These are phyloP conservation scores for Erythrobasidium hasegawianum DNA, from an alignment of 1,284 basidiomycete genomes.

Conservation along the genomic window DNA sequence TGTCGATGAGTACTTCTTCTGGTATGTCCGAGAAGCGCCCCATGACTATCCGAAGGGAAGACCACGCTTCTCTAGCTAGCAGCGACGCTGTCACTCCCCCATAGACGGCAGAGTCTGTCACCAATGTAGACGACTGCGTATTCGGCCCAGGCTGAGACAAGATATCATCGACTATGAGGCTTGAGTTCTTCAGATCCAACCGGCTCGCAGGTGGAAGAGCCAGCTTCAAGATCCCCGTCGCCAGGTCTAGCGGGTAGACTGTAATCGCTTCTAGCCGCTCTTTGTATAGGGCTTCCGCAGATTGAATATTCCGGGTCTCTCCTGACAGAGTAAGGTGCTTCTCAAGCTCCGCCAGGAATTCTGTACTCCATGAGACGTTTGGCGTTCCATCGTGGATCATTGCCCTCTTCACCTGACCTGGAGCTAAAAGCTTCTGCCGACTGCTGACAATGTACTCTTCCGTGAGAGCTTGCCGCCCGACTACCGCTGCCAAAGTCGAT, in stretches of 20 bases:
- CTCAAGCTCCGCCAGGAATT: neutral
- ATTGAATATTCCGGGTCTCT: neutral
- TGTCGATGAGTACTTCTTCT: neutral
- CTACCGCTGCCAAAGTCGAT: slow-evolving; percentile 9
- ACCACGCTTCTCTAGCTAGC: neutral
- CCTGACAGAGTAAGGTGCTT: neutral
- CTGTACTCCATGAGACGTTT: neutral
- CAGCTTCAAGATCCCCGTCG: no score
- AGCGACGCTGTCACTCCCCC: neutral
- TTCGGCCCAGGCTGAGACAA: no score
- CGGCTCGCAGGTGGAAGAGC: no score
- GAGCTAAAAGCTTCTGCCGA: neutral
- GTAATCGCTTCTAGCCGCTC: neutral
- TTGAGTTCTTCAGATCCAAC: no score
- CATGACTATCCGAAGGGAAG: neutral
- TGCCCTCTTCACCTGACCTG: neutral
- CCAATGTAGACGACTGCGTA: no score
- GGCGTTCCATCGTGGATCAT: neutral
- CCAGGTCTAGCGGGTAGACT: no score
- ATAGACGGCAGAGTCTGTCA: no score
- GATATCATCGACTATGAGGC: no score
- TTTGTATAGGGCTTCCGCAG: neutral
- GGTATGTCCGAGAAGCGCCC: neutral
- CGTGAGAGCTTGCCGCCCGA: slow-evolving; percentile 17
- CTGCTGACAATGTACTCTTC: neutral